Conservation (phyloP, 2,329 filamentous ascomycete species). For the Dactylellina cionopaga region DNA sequence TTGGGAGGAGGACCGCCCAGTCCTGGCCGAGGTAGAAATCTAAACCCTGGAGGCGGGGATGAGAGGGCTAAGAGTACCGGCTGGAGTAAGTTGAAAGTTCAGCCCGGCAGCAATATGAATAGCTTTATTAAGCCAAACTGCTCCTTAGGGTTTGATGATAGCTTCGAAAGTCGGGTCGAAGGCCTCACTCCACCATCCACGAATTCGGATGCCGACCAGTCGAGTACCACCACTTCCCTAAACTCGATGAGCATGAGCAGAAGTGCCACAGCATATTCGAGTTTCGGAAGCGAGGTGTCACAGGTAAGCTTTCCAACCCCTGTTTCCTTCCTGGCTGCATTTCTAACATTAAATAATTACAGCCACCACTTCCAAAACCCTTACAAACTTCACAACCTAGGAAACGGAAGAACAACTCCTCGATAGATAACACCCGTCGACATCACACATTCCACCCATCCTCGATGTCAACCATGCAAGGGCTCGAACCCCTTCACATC, state of each 20-base stretch:
- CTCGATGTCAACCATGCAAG: conserved; percentile 46
- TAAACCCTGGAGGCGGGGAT: conserved; percentile 42
- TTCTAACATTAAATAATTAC: too few species aligned
- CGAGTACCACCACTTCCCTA: conserved; percentile 46
- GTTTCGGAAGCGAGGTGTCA: conserved; percentile 50
- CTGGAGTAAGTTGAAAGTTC: conserved; percentile 38
- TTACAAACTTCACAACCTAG: conserved; percentile 30
- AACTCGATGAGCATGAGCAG: conserved; percentile 48
- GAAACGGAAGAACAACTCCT: conserved; percentile 51
- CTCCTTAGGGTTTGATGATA: conserved; percentile 41
- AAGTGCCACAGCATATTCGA: conserved; percentile 38
- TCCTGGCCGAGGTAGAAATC: conserved; percentile 36
- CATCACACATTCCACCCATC: conserved; percentile 51
- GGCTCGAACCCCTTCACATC: conserved; percentile 49
- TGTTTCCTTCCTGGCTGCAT: neutral
- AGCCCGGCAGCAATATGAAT: neutral
- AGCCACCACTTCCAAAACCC: conserved; percentile 35
- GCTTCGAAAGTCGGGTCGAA: conserved; percentile 43
- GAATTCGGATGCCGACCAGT: conserved; percentile 49
- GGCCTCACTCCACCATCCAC: conserved; percentile 52
- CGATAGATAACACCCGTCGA: conserved; percentile 49
- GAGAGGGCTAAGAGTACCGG: conserved; percentile 48
- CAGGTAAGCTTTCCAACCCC: conserved; percentile 34
- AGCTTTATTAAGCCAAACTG: neutral
- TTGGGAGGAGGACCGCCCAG: conserved; percentile 40